Evolutionary conservation across 192 early-diverging fungal genomes (phyloP), one percentile per base, ranked within the genome.

Genomic region (Dispira parvispora): DNA sequence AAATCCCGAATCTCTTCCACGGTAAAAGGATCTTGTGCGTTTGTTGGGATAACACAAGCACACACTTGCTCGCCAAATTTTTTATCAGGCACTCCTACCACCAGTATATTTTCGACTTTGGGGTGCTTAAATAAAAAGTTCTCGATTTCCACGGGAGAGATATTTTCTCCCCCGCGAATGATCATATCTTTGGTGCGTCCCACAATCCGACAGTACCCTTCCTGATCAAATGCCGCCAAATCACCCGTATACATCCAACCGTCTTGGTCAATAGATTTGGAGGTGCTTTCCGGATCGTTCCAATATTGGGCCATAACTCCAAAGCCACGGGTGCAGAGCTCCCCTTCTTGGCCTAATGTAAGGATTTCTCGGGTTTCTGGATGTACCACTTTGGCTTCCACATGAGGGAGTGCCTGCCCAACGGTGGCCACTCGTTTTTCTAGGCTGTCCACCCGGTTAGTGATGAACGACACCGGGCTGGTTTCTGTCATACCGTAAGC

Each of bases 281-380:
- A 28, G 18, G 70, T 65, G 38, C 45, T 58, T 20, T 68, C 27
- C 8, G 65, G 47, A 42, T 71, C 47, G 21, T 63, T 67, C 63
- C 63, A 69, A 61, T 71, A 71, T 28, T 67, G 64, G 45, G 71
- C 67, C 69, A 90, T 80, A n/a, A 79, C 72, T 42, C 70, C 69
- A 43, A 74, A 26, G 49, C 89, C 89, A 32, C 83, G 81, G 44
- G 85, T 70, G 71, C 81, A 85, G 53, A 92, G 79, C 68, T 93
- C 90, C 46, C 90, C 90, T 16, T 70, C 64, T 0, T 61, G 44
- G 25, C 64, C 66, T 26, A 68, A 21, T 9, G 73, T 68, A 11
- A 76, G 20, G 4, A 55, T 76, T 20, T 69, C 71, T 2, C 71
- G 69, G 3, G 77, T 72, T 10, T 28, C 57, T 1, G 67, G 74